These are phyloP conservation scores for Fusarium sp. DNA, from an alignment of 2,329 filamentous ascomycete species.

Conservation along the genomic window DNA sequence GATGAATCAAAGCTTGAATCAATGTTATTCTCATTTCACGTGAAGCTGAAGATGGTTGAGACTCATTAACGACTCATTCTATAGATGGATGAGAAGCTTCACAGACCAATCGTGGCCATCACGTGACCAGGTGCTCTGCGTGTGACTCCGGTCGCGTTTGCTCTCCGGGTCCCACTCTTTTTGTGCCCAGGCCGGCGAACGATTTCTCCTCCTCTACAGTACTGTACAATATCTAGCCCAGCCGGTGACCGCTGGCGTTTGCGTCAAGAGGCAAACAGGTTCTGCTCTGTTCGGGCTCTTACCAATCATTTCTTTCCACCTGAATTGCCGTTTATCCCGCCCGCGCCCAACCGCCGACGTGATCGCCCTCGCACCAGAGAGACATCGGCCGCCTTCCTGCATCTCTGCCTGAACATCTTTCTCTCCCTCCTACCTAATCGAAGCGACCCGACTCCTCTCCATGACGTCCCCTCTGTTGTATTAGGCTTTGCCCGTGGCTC, in stretches of 20 bases:
- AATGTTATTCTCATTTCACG: neutral
- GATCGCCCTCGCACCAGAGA: conserved; percentile 14
- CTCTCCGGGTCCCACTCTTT: conserved; percentile 39
- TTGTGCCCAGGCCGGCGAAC: conserved; percentile 16
- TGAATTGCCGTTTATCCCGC: conserved; percentile 9
- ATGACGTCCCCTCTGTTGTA: conserved; percentile 39
- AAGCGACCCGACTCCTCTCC: conserved; percentile 27
- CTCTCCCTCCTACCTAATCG: conserved; percentile 7
- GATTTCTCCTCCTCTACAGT: conserved; percentile 41
- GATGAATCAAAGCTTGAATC: neutral
- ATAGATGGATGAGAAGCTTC: neutral
- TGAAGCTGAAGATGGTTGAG: neutral
- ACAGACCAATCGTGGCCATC: neutral
- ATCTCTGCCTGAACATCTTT: conserved; percentile 26
- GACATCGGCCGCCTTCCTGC: conserved; percentile 19
- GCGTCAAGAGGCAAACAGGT: conserved; percentile 38
- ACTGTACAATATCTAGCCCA: conserved; percentile 18
- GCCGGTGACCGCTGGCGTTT: conserved; percentile 32
- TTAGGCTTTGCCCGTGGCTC: conserved; percentile 38
- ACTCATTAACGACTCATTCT: neutral
- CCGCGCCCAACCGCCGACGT: conserved; percentile 22
- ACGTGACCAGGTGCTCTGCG: conserved; percentile 17
- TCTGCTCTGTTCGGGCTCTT: conserved; percentile 24
- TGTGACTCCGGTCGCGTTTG: conserved; percentile 21
- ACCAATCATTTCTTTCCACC: conserved; percentile 20